Conservation (phyloP, 495 filamentous ascomycete genomes). For the Daldinia childiae region DNA sequence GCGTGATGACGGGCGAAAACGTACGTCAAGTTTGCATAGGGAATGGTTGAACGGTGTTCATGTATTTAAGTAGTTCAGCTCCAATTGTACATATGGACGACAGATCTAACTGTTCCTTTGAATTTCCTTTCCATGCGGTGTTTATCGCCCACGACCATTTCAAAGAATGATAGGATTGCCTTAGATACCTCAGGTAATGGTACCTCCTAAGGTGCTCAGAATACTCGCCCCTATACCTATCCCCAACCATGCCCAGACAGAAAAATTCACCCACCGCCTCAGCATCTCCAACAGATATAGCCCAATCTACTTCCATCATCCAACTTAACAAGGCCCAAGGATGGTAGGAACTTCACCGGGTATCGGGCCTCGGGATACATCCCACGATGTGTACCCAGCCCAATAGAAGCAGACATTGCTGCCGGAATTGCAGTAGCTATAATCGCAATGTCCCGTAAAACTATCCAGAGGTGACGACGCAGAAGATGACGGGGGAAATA, state of each 20-base stretch:
- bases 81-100: constrained; percentile 30
- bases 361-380: constrained; percentile 40
- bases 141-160: neutral
- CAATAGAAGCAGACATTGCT: constrained; percentile 43
- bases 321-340: constrained; percentile 39
- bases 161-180: neutral
- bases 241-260: too few relatives aligned
- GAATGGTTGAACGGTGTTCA: neutral
- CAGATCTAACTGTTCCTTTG: neutral
- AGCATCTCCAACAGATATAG: neutral
- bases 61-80: constrained; percentile 16
- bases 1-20: constrained; percentile 4
- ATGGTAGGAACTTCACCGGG: constrained; percentile 43
- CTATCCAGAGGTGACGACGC: neutral
- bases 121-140: neutral
- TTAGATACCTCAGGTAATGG: neutral
- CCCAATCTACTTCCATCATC: too few relatives aligned
- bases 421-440: constrained; percentile 40
- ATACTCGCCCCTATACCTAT: neutral
- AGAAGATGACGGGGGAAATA: neutral
- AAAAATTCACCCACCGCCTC: neutral
- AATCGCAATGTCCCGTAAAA: constrained; percentile 37
- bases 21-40: neutral
- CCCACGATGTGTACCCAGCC: constrained; percentile 45
- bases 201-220: neutral